phyloP scores from a whole-genome alignment of 371 early-diverging fungal genomes.

The Mortierella sp. region DNA sequence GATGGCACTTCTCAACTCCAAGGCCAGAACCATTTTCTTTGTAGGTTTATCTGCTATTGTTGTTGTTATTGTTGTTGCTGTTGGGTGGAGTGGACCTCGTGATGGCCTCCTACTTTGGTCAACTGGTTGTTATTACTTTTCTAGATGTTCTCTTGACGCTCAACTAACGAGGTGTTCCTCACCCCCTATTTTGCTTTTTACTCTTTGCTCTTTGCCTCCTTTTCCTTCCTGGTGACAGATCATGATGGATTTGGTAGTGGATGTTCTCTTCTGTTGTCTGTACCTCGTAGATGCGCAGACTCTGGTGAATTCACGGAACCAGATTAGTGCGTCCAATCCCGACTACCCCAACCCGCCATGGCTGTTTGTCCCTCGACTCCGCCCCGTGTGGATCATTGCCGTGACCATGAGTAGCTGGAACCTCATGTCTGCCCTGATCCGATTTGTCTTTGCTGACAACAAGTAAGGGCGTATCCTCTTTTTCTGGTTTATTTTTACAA shows the following conservation, averaged over 20 bases:
- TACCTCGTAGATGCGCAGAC: slow-evolving; percentile 78
- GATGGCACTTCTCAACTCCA: slow-evolving; percentile 50
- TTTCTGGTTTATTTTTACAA: slow-evolving; percentile 28
- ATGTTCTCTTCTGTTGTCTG: slow-evolving; percentile 73
- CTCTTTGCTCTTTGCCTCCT: not conserved
- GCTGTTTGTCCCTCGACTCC: slow-evolving; percentile 73
- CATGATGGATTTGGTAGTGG: slow-evolving; percentile 70
- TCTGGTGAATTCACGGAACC: slow-evolving; percentile 58
- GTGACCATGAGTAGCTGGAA: slow-evolving; percentile 47
- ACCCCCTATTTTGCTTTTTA: slow-evolving; percentile 2
- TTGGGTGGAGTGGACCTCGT: not conserved
- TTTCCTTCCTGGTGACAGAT: slow-evolving; percentile 58
- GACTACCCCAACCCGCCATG: slow-evolving; percentile 63
- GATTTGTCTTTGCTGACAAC: slow-evolving; percentile 63
- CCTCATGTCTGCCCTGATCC: slow-evolving; percentile 31
- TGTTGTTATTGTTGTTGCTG: too few relatives aligned
- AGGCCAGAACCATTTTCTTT: slow-evolving; percentile 49
- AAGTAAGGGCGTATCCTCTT: slow-evolving; percentile 44
- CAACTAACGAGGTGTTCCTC: not conserved
- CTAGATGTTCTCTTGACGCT: not conserved
- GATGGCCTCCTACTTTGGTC: not conserved
- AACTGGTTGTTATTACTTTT: not conserved
- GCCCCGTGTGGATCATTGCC: slow-evolving; percentile 64
- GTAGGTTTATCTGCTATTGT: slow-evolving; percentile 14
- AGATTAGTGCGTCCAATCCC: not conserved